Percentiles rank a stretch among this genome's conserved stretches.
Conservation (phyloP, 768 basidiomycete genomes). For the Trametes gibbosa region DNA sequence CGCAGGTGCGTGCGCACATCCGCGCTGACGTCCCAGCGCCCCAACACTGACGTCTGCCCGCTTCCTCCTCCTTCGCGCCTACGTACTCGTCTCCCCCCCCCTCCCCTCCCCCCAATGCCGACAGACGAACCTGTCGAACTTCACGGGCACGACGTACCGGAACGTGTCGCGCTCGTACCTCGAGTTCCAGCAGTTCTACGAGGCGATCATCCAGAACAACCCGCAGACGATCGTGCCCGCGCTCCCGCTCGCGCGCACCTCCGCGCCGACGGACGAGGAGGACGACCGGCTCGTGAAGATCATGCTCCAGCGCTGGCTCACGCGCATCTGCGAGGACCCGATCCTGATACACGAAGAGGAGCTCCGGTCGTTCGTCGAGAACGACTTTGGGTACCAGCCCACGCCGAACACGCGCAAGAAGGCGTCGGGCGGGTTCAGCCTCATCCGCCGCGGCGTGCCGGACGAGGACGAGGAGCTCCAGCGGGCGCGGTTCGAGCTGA, state of each 20-base stretch:
- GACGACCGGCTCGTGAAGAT: constrained; percentile 95
- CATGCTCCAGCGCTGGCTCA: constrained; percentile 93
- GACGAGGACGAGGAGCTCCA: constrained; percentile 96
- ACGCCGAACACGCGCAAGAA: constrained; percentile 75
- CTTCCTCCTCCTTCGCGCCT: background rate
- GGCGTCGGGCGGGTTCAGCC: constrained; percentile 67
- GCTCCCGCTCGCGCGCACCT: constrained; percentile 93
- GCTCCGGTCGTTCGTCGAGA: constrained; percentile 91
- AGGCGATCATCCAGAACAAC: constrained; percentile 82
- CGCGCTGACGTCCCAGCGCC: background rate
- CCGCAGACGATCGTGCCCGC: constrained; percentile 97
- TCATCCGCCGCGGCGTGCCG: constrained; percentile 77
- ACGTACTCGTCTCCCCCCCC: background rate
- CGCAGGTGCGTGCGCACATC: constrained; percentile 70
- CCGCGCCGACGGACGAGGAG: constrained; percentile 96
- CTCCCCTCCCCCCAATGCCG: background rate
- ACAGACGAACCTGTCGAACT: constrained; percentile 93
- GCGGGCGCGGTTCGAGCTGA: constrained; percentile 85
- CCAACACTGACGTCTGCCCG: background rate
- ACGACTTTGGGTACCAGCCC: constrained; percentile 94
- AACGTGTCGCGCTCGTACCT: constrained; percentile 94
- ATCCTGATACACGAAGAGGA: constrained; percentile 91
- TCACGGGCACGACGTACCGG: constrained; percentile 83
- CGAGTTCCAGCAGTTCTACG: constrained; percentile 94
- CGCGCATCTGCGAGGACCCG: constrained; percentile 88